These are phyloP conservation scores for Talaromyces sp. DNA, from an alignment of 2,329 filamentous ascomycete species.

Conservation along the genomic window DNA sequence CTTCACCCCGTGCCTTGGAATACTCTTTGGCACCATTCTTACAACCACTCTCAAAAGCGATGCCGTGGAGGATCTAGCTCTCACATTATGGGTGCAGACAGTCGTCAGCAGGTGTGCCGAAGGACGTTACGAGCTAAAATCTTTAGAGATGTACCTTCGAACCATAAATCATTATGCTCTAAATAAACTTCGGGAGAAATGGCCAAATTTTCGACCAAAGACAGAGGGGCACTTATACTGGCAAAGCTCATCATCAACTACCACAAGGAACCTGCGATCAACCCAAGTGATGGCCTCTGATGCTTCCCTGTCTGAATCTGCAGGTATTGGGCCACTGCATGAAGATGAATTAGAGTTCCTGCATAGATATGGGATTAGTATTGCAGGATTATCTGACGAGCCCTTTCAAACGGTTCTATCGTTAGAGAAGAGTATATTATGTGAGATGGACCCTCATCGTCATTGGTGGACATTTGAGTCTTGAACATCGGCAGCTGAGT, in stretches of 20 bases:
- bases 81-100: neutral
- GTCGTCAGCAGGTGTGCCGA: neutral
- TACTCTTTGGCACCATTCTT: neutral
- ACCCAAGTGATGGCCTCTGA: neutral
- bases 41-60: too few relatives aligned
- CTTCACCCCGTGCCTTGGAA: neutral
- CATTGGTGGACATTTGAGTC: neutral
- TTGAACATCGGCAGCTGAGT: neutral
- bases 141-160: neutral
- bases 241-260: neutral
- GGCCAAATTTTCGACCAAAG: neutral
- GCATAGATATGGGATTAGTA: neutral
- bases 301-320: neutral
- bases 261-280: neutral
- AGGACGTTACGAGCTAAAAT: neutral
- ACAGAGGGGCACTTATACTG: neutral
- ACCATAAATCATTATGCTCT: neutral
- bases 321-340: neutral
- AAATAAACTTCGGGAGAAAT: neutral
- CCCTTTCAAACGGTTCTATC: neutral
- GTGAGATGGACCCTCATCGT: neutral
- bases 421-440: neutral
- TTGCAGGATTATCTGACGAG: neutral
- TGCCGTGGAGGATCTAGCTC: neutral
- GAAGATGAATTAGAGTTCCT: neutral